A percentile compares a stretch with the other conserved stretches of the same genome.
These are phyloP conservation scores for Corynascus novoguineensis DNA, from an alignment of 495 filamentous ascomycete species.

Conservation along the genomic window DNA sequence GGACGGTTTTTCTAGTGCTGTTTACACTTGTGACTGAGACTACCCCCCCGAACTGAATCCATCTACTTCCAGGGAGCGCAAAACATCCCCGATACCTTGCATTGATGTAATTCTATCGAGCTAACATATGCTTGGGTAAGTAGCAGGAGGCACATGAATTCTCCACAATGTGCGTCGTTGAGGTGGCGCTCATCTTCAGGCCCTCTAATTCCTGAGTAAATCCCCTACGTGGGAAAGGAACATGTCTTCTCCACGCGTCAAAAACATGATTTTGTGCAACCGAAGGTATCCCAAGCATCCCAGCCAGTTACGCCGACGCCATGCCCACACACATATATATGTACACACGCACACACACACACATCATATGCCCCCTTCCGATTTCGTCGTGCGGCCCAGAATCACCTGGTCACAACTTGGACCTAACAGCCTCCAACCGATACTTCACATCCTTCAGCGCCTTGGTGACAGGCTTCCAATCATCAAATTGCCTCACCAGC, in stretches of 20 bases:
- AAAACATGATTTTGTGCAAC: background rate
- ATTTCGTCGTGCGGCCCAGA: background rate
- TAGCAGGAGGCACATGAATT: too few relatives aligned
- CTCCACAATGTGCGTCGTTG: too few relatives aligned
- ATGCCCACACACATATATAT: too few relatives aligned
- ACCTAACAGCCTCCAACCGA: conserved; percentile 83
- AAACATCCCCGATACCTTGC: too few relatives aligned
- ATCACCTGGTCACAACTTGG: conserved; percentile 54
- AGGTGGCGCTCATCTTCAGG: too few relatives aligned
- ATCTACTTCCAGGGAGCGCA: too few relatives aligned
- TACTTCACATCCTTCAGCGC: conserved; percentile 94
- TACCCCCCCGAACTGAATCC: background rate
- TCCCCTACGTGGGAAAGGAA: background rate
- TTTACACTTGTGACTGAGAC: too few relatives aligned
- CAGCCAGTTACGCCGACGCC: background rate
- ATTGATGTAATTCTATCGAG: too few relatives aligned
- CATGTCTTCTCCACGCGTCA: background rate
- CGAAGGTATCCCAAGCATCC: background rate
- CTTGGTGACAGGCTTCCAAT: conserved; percentile 87
- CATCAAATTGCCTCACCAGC: conserved; percentile 80
- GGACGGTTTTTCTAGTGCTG: background rate
- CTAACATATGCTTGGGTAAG: too few relatives aligned
- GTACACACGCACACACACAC: too few relatives aligned
- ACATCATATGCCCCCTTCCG: background rate
- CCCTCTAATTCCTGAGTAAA: too few relatives aligned